These are phyloP conservation scores for Tetrapisispora iriomotensis DNA, from an alignment of 805 yeast species.

Conservation along the genomic window DNA sequence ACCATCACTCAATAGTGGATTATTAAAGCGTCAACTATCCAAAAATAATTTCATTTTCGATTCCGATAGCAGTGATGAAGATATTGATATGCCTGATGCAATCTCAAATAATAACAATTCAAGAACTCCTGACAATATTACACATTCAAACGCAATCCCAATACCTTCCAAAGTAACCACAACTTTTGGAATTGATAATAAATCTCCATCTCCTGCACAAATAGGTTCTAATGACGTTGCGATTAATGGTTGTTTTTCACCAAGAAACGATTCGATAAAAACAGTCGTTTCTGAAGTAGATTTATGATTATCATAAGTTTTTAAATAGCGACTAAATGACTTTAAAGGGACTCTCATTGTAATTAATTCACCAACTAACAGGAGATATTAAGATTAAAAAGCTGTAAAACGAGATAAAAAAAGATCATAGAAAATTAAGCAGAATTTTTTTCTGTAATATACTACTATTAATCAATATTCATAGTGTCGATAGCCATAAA, in stretches of 20 bases:
- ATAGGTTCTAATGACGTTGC: slow-evolving; percentile 36
- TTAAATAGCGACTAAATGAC: too few relatives aligned
- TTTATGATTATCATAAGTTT: too few relatives aligned
- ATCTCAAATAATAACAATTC: neutral
- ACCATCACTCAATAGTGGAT: too few relatives aligned
- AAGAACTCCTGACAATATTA: neutral
- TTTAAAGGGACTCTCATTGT: too few relatives aligned
- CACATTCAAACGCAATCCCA: slow-evolving; percentile 3
- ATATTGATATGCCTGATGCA: slow-evolving; percentile 5
- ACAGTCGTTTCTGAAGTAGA: slow-evolving; percentile 16
- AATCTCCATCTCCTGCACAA: slow-evolving; percentile 16
- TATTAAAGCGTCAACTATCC: slow-evolving; percentile 11
- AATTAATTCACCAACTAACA: too few relatives aligned
- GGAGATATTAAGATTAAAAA: too few relatives aligned
- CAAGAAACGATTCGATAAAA: slow-evolving; percentile 19
- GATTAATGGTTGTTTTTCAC: slow-evolving; percentile 32
- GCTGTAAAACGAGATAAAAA: too few relatives aligned
- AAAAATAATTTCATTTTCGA: slow-evolving; percentile 22
- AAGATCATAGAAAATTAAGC: too few relatives aligned
- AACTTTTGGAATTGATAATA: slow-evolving; percentile 6
- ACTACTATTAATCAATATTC: too few relatives aligned
- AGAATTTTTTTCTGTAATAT: too few relatives aligned
- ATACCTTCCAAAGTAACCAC: slow-evolving; percentile 6
- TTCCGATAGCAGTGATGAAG: slow-evolving; percentile 25
- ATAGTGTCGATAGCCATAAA: too few relatives aligned